These are phyloP conservation scores for Mrakia blollopis DNA, from an alignment of 768 basidiomycete species.

Conservation along the genomic window DNA sequence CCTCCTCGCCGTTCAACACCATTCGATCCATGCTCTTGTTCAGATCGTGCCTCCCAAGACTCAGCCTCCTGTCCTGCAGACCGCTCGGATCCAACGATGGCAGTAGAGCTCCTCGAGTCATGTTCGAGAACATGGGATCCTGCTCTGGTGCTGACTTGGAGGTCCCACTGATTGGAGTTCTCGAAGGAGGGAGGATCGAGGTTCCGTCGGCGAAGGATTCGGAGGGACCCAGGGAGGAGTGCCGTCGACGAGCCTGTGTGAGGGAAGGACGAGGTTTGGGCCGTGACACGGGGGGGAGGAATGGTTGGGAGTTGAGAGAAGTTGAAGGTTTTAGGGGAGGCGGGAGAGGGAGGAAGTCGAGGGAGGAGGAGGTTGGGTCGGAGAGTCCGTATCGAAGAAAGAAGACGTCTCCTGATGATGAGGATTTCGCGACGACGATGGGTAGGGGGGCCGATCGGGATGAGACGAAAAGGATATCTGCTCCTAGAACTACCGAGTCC, in stretches of 20 bases:
- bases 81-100: neutral
- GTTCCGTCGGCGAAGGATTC: conserved; percentile 16
- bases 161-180: neutral
- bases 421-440: neutral
- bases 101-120: neutral
- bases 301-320: neutral
- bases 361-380: neutral
- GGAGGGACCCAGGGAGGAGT: conserved; percentile 14
- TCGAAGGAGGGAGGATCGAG: neutral
- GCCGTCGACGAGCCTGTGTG: neutral
- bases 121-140: conserved; percentile 13
- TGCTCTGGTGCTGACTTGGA: conserved; percentile 2
- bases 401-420: neutral
- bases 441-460: neutral
- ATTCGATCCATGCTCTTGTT: conserved; percentile 31
- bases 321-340: neutral
- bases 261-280: neutral
- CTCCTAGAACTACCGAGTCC: neutral
- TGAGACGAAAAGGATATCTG: neutral
- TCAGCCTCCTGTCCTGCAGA: neutral
- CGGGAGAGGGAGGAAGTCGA: neutral
- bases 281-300: neutral
- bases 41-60: conserved; percentile 14
- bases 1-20: conserved; percentile 14
- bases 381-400: neutral